A percentile compares a stretch with the other conserved stretches of the same genome.
phyloP scores from a whole-genome alignment of 805 yeast species.

The Candida golubevii region DNA sequence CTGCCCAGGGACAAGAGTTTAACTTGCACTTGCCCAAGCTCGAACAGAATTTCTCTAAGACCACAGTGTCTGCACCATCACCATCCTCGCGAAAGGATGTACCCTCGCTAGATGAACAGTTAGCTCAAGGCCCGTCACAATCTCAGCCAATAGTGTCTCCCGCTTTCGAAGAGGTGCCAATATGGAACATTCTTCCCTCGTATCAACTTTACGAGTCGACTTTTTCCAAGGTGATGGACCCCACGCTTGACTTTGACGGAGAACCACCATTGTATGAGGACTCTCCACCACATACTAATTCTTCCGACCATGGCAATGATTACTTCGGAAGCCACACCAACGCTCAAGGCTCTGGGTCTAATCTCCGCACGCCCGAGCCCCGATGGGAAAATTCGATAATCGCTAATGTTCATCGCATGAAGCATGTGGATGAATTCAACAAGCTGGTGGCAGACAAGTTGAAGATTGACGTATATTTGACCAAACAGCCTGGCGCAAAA shows the following conservation, averaged over 20 bases:
- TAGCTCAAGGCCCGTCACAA: neutral
- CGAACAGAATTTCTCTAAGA: too few species aligned
- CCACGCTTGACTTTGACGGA: constrained; percentile 22
- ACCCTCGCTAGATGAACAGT: neutral
- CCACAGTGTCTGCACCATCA: too few species aligned
- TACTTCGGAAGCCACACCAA: constrained; percentile 5
- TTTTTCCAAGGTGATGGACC: constrained; percentile 32
- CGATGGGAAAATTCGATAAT: constrained; percentile 34
- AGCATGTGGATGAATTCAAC: constrained; percentile 17
- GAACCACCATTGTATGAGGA: constrained; percentile 35
- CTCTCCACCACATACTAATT: constrained; percentile 17
- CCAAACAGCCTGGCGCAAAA: constrained; percentile 14
- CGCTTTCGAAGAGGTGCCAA: constrained; percentile 24
- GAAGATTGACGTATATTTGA: constrained; percentile 18
- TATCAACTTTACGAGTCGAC: constrained; percentile 33
- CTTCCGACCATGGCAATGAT: constrained; percentile 3
- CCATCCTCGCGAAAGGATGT: neutral
- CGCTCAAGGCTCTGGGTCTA: neutral
- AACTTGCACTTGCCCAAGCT: constrained; percentile 3
- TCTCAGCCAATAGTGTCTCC: constrained; percentile 22
- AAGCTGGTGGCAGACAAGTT: constrained; percentile 17
- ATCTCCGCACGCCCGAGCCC: constrained; percentile 8
- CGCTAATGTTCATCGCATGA: constrained; percentile 25
- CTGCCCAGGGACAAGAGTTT: constrained; percentile 4
- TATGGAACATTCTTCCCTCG: constrained; percentile 31